Base-by-base conservation (phyloP, 176 grass and related monocot genomes). In the Zizania latifolia region DNA sequence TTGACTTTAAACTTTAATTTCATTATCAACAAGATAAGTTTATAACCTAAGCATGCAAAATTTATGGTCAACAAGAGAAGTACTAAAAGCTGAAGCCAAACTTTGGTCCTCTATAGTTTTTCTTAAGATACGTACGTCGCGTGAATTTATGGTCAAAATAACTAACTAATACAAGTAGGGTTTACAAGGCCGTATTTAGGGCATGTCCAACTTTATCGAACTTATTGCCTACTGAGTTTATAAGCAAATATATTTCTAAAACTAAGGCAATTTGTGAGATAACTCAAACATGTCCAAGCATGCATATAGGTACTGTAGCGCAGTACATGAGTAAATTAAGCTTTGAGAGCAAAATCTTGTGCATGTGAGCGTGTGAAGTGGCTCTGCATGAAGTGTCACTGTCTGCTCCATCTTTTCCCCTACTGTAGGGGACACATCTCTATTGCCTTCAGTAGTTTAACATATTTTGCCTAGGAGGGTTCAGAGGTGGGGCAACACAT, bases 281-380 rank as follows among this genome's bases (percentile, higher is more conserved):
- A n/a, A n/a, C n/a, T n/a, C n/a, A n/a, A n/a, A 53, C 48, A 53
- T 1, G 16, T 17, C 44, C 5, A 7, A 16, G 44, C 14, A 45
- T 45, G 16, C 16, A n/a, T n/a, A n/a, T n/a, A n/a, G n/a, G n/a
- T n/a, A n/a, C n/a, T 53, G 50, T 55, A 55, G 2, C n/a, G n/a
- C 11, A 13, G 10, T 41, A 9, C 27, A 39, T 39, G 61, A 37
- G 24, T 29, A n/a, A n/a, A n/a, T n/a, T n/a, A 38, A 32, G 65
- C 21, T 37, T 3, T 3, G 36, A 79, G 23, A 53, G 60, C 31
- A 37, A 45, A 59, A 69, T 29, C 66, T 53, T 72, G 59, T 79
- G 80, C 86, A 79, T 79, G 75, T 88, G 85, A 79, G 68, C 56
- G 54, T 62, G 53, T 83, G n/a, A 57, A 84, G 76, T 88, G 81